Evolutionary conservation across 805 yeast genomes (phyloP).

Genomic region (Yarrowia sp.): DNA sequence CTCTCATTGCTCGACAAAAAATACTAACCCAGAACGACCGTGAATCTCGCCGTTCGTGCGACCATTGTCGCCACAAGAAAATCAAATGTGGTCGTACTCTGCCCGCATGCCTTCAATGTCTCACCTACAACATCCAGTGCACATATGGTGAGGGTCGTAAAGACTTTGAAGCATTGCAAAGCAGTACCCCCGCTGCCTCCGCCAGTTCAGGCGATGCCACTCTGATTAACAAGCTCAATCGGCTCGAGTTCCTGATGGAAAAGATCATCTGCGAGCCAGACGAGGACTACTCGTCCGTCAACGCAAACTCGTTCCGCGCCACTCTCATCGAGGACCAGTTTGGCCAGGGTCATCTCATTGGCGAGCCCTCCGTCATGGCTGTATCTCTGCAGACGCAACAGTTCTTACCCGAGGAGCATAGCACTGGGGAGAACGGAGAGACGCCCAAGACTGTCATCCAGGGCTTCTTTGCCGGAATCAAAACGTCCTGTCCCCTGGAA

Average conservation of each 20-base stretch:
- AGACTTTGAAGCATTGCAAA: constrained; percentile 3
- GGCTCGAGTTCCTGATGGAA: constrained; percentile 16
- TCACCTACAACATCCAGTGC: constrained; percentile 17
- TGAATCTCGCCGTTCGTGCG: constrained; percentile 17
- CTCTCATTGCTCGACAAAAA: no score
- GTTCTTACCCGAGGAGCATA: not conserved
- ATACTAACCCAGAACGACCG: constrained; percentile 17
- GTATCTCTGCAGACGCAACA: constrained; percentile 1
- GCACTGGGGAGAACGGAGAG: not conserved
- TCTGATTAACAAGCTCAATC: not conserved
- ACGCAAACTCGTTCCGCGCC: not conserved
- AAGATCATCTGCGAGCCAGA: constrained; percentile 10
- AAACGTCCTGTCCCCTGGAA: not conserved
- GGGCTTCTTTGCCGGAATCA: constrained; percentile 1
- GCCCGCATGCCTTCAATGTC: constrained; percentile 1
- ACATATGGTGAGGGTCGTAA: constrained; percentile 6
- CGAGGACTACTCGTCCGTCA: constrained; percentile 6
- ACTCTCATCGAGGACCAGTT: not conserved
- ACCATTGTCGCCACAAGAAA: constrained; percentile 15
- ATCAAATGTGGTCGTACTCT: constrained; percentile 11
- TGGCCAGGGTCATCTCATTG: constrained; percentile 4
- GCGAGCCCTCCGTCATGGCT: constrained; percentile 10
- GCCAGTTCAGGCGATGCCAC: not conserved
- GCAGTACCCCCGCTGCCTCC: not conserved
- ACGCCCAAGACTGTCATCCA: not conserved